These are phyloP conservation scores for Rhypophila decipiens DNA, from an alignment of 495 filamentous ascomycete species.

Conservation along the genomic window DNA sequence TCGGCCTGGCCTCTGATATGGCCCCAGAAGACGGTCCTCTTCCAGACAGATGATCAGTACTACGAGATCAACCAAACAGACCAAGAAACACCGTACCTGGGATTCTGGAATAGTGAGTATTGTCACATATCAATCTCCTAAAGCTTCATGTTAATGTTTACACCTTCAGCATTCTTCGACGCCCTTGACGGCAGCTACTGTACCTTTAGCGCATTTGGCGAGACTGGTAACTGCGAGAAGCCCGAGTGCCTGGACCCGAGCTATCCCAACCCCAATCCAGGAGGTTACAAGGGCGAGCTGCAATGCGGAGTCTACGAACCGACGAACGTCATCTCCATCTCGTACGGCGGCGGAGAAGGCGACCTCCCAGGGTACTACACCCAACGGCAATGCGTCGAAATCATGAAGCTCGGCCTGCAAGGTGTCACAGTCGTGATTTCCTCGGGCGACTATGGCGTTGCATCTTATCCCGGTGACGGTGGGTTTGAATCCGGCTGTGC, in stretches of 20 bases:
- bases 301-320: slow-evolving; percentile 47
- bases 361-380: slow-evolving; percentile 17
- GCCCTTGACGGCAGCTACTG: slow-evolving; percentile 57
- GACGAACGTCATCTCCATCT: slow-evolving; percentile 28
- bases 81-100: slow-evolving; percentile 8
- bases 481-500: slow-evolving; percentile 8
- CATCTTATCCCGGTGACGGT: slow-evolving; percentile 34
- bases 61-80: slow-evolving; percentile 20
- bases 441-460: slow-evolving; percentile 54
- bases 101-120: slow-evolving; percentile 46
- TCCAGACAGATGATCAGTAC: slow-evolving; percentile 48
- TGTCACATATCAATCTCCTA: too few species aligned
- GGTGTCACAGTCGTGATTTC: slow-evolving; percentile 53
- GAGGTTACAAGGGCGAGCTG: slow-evolving; percentile 21
- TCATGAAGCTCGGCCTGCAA: slow-evolving; percentile 57
- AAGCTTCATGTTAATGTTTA: too few species aligned
- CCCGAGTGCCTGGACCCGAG: slow-evolving; percentile 33
- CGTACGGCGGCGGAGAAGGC: slow-evolving; percentile 24
- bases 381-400: slow-evolving; percentile 26
- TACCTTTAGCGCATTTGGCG: slow-evolving; percentile 33
- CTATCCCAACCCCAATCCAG: slow-evolving; percentile 46
- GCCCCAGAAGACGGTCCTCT: slow-evolving; percentile 53
- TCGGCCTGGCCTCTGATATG: slow-evolving; percentile 36
- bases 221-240: slow-evolving; percentile 21
- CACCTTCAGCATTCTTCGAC: slow-evolving; percentile 21